phyloP scores from a whole-genome alignment of 306 rosid genomes.

The Betula pendula region DNA sequence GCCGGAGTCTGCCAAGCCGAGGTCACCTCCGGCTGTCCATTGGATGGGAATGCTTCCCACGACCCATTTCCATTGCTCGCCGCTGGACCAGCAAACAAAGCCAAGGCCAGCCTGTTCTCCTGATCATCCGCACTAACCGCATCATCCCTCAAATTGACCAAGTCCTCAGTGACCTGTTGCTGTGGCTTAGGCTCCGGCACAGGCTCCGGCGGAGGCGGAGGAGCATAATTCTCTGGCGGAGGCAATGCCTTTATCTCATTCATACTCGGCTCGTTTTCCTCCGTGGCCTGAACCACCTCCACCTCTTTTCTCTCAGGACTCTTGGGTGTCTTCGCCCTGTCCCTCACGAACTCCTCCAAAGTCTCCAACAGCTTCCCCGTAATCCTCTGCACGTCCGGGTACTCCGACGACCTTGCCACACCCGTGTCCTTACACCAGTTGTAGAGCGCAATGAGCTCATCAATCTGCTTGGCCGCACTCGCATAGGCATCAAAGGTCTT shows the following conservation, averaged over 20 bases:
- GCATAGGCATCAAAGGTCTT: conserved; percentile 94
- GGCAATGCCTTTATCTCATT: conserved; percentile 93
- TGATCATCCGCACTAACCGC: conserved; percentile 74
- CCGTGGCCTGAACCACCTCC: conserved; percentile 59
- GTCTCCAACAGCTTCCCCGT: conserved; percentile 89
- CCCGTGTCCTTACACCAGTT: conserved; percentile 90
- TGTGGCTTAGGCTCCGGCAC: conserved; percentile 48
- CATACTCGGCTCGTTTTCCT: conserved; percentile 77
- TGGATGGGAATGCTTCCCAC: conserved; percentile 92
- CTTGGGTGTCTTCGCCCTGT: conserved; percentile 77
- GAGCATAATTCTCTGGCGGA: conserved; percentile 78
- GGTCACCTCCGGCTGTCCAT: conserved; percentile 83
- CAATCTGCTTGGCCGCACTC: conserved; percentile 92
- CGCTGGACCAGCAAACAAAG: conserved; percentile 83
- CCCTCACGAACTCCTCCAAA: conserved; percentile 94
- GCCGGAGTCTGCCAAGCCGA: conserved; percentile 99
- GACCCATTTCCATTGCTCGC: conserved; percentile 72
- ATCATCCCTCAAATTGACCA: conserved; percentile 87
- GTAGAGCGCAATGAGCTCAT: conserved; percentile 66
- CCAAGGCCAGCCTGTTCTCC: conserved; percentile 80
- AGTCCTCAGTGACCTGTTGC: conserved; percentile 51
- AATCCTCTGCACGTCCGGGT: conserved; percentile 88
- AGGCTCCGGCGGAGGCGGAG: conserved; percentile 74
- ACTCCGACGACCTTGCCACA: conserved; percentile 86
- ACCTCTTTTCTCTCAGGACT: conserved; percentile 82